Evolutionary conservation across 495 filamentous ascomycete species (phyloP), one percentile per base, ranked within the genome.

Genomic region (Penicillium taxi): DNA sequence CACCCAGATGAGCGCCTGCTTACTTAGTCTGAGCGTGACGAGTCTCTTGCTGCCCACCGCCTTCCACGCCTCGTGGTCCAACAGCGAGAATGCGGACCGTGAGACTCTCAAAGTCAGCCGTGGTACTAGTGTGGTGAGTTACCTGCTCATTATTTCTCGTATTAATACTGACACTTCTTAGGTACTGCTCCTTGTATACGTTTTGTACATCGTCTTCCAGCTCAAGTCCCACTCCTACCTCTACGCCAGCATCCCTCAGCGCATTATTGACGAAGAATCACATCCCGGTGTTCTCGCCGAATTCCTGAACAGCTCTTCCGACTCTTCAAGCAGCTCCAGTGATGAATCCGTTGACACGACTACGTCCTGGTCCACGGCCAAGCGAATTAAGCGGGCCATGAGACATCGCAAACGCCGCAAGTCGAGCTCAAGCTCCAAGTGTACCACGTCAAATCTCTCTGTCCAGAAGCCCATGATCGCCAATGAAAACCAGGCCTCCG

Each of bases 1-100:
- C 32, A 94, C 87, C 2, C 86, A 94, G 61, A 95, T 91, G 84
- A 94, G 87, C 51, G 86, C 88, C 18, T 93, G 85, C 63, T 68
- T 95, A 30, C 77, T 95, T 42, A 88, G 84, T 66, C 64, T 95
- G 59, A 86, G 82, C 53, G 88, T 94, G 13, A 86, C 81, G 55
- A 93, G 86, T 63, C 67, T 95, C 3, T 63, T 93, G 2, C 59
- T 93, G 5, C 85, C 85, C 69, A 94, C 88, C 26, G 88, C 86
- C 7, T 94, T 94, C 63, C 86, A 94, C 51, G 82, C 85, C n/a
- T 88, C 86, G 0, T 94, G 85, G 59, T 78, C 64, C 26, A 69
- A 78, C 49, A 53, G 49, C n/a, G 45, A 19, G 0, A 59, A 69
- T 8, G 88, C 88, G 8, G 80, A 90, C 48, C 53, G 42, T 8